A percentile compares a stretch with the other conserved stretches of the same genome.
These are phyloP conservation scores for Candida anutae DNA, from an alignment of 1,139 yeast species.

Conservation along the genomic window DNA sequence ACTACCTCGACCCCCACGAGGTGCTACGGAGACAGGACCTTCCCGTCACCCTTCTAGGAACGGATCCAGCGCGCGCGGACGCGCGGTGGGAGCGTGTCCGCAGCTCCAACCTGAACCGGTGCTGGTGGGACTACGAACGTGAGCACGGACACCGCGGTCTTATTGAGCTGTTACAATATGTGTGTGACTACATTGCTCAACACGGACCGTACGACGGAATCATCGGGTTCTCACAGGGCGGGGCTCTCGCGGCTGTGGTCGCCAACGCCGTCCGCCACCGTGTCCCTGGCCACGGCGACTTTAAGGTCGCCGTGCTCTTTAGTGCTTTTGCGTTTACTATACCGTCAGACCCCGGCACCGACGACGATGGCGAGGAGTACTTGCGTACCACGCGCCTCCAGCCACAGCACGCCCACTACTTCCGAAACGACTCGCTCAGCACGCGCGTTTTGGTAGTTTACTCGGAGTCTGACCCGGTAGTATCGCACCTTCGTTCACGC, in stretches of 20 bases:
- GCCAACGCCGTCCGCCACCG: constrained; percentile 39
- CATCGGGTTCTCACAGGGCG: constrained; percentile 91
- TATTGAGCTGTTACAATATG: constrained; percentile 25
- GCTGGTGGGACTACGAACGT: constrained; percentile 30
- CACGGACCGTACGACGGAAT: constrained; percentile 89
- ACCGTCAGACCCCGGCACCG: constrained; percentile 8
- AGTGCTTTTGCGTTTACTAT: constrained; percentile 54
- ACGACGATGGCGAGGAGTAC: constrained; percentile 7
- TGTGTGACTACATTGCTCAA: constrained; percentile 46
- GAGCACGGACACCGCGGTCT: constrained; percentile 33
- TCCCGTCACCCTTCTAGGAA: background rate
- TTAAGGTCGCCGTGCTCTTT: constrained; percentile 42
- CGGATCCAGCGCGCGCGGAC: constrained; percentile 19
- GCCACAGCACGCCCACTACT: constrained; percentile 12
- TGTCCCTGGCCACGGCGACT: constrained; percentile 31
- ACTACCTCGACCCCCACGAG: constrained; percentile 21
- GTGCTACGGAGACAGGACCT: too few species aligned
- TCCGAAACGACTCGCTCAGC: constrained; percentile 5
- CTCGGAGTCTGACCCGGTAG: constrained; percentile 27
- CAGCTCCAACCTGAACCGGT: constrained; percentile 44
- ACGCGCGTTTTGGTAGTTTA: constrained; percentile 23
- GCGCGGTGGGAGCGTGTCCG: constrained; percentile 25
- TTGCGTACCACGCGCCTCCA: constrained; percentile 1
- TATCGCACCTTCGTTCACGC: constrained; percentile 25
- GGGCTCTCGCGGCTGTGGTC: constrained; percentile 64